phyloP scores from a whole-genome alignment of 345 rosid species.

The Corchorus olitorius region DNA sequence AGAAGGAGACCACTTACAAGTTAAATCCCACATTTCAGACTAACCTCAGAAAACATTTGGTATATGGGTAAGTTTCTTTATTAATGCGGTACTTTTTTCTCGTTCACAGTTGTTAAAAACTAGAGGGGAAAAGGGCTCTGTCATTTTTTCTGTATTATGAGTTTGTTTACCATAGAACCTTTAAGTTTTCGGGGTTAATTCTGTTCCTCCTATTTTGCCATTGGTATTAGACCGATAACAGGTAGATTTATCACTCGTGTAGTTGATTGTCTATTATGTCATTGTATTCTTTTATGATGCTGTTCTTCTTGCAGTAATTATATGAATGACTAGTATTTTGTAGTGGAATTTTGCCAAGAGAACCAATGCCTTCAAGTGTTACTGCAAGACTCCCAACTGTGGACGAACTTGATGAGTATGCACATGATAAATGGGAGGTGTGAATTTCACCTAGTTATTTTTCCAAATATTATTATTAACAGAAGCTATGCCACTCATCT shows the following conservation, averaged over 20 bases:
- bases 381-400: conserved; percentile 67
- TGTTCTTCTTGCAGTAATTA: neutral
- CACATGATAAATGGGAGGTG: conserved; percentile 96
- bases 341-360: conserved; percentile 92
- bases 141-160: neutral
- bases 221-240: neutral
- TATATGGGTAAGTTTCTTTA: conserved; percentile 55
- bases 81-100: no score
- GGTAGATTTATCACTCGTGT: neutral
- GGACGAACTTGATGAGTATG: conserved; percentile 80
- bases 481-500: conserved; percentile 6
- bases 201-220: neutral
- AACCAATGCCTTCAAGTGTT: conserved; percentile 68
- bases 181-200: neutral
- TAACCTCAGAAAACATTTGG: conserved; percentile 74
- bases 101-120: neutral
- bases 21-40: conserved; percentile 76
- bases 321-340: conserved; percentile 17
- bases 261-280: neutral
- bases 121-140: neutral
- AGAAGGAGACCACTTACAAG: conserved; percentile 60
- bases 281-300: conserved; percentile 19
- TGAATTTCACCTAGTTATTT: conserved; percentile 33
- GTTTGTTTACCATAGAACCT: neutral
- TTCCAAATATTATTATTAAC: neutral